Conservation (phyloP, 768 basidiomycete genomes). For the Gymnopilus dilepis region DNA sequence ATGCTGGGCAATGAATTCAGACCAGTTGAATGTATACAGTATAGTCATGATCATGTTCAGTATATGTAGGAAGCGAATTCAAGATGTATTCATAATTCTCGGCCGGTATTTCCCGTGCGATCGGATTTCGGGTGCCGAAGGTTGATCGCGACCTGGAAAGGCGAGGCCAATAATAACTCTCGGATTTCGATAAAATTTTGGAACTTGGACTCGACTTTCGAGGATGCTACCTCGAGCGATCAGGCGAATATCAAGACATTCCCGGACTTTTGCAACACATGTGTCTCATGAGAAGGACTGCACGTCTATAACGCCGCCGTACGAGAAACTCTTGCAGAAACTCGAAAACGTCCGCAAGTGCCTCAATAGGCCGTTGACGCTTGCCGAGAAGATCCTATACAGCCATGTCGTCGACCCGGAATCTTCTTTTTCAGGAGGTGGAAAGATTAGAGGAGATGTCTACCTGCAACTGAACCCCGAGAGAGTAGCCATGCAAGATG, state of each 20-base stretch:
- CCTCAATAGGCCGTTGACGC: conserved; percentile 81
- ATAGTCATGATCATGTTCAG: no score
- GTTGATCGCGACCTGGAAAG: neutral
- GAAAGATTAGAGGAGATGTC: conserved; percentile 79
- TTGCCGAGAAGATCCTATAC: conserved; percentile 99
- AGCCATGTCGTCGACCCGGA: conserved; percentile 87
- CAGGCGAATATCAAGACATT: conserved; percentile 28
- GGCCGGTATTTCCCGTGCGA: no score
- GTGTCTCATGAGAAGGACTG: conserved; percentile 47
- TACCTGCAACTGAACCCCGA: conserved; percentile 93
- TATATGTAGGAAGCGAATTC: no score
- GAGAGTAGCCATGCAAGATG: conserved; percentile 98
- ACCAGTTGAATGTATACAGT: no score
- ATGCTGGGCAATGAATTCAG: no score
- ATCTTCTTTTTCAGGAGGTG: conserved; percentile 64
- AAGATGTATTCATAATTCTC: no score
- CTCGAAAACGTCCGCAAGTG: conserved; percentile 71
- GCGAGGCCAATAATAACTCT: neutral
- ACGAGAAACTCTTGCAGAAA: conserved; percentile 69
- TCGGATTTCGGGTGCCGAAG: no score
- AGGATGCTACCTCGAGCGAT: conserved; percentile 36
- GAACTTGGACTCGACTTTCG: neutral
- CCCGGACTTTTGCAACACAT: conserved; percentile 44
- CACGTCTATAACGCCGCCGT: conserved; percentile 83
- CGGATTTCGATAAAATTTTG: conserved; percentile 1